These are phyloP conservation scores for Pisolithus thermaeus DNA, from an alignment of 1,284 basidiomycete genomes.

Conservation along the genomic window DNA sequence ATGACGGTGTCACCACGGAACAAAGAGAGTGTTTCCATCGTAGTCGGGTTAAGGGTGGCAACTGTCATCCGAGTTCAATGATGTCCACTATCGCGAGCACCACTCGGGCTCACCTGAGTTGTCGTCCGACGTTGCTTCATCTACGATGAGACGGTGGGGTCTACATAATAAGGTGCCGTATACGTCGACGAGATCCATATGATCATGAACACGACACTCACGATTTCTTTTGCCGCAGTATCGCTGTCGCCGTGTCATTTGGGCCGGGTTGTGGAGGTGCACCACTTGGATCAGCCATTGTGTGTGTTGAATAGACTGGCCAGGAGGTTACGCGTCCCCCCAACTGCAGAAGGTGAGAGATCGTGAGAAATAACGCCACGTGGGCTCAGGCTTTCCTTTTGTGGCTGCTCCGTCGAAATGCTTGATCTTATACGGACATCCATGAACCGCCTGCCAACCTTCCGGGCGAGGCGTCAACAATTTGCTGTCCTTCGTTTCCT, in stretches of 20 bases:
- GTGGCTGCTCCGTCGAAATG: background rate
- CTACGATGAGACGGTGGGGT: slow-evolving; percentile 91
- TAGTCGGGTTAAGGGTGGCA: slow-evolving; percentile 90
- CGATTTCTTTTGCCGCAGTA: slow-evolving; percentile 95
- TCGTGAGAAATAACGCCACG: background rate
- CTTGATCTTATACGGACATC: background rate
- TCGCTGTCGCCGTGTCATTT: slow-evolving; percentile 88
- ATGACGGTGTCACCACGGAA: slow-evolving; percentile 96
- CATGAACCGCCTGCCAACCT: slow-evolving; percentile 13
- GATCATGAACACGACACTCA: slow-evolving; percentile 38
- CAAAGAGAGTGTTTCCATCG: slow-evolving; percentile 92
- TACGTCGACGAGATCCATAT: background rate
- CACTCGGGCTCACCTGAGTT: slow-evolving; percentile 62
- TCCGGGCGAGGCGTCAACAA: slow-evolving; percentile 7
- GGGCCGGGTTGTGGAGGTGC: slow-evolving; percentile 69
- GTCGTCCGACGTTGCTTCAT: slow-evolving; percentile 87
- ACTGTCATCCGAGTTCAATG: slow-evolving; percentile 40
- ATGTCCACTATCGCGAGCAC: slow-evolving; percentile 16
- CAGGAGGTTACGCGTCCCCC: background rate
- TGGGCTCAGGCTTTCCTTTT: background rate
- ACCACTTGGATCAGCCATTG: slow-evolving; percentile 75
- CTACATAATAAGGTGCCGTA: slow-evolving; percentile 33
- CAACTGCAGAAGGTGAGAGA: background rate
- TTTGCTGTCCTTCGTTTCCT: slow-evolving; percentile 22
- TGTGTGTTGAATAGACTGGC: background rate